phyloP scores from a whole-genome alignment of 495 filamentous ascomycete species.

The Chaetomidium leptoderma region DNA sequence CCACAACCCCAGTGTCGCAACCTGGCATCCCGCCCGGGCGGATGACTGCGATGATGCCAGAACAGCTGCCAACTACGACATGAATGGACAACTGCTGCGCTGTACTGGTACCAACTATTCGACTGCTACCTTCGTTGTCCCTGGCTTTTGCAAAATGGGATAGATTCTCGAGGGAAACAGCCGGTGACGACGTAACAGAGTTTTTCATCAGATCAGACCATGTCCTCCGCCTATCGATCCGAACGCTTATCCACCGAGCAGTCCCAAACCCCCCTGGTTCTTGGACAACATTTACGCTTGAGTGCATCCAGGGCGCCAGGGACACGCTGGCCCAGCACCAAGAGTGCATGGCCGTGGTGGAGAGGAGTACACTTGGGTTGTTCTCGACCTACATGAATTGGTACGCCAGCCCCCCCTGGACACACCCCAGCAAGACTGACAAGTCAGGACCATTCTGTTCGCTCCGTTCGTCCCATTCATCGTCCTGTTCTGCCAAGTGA shows the following conservation, averaged over 20 bases:
- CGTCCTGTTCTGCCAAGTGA: slow-evolving; percentile 62
- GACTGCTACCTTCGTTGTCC: neutral
- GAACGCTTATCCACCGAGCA: slow-evolving; percentile 57
- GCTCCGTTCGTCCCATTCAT: slow-evolving; percentile 66
- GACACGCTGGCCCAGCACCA: slow-evolving; percentile 51
- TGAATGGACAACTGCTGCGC: no score
- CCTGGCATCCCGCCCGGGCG: no score
- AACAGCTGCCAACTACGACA: no score
- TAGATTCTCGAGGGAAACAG: neutral
- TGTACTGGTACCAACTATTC: no score
- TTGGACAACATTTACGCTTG: slow-evolving; percentile 48
- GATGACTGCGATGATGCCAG: no score
- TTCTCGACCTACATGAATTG: slow-evolving; percentile 59
- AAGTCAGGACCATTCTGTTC: slow-evolving; percentile 56
- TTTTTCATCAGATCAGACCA: slow-evolving; percentile 52
- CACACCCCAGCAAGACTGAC: neutral
- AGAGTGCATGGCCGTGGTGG: slow-evolving; percentile 46
- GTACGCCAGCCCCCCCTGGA: slow-evolving; percentile 35
- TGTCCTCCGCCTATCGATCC: slow-evolving; percentile 49
- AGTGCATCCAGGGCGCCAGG: slow-evolving; percentile 56
- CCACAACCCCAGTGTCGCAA: no score
- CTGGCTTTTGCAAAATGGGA: neutral
- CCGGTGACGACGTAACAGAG: slow-evolving; percentile 25
- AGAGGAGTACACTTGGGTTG: slow-evolving; percentile 35
- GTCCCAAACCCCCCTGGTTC: slow-evolving; percentile 46